These are phyloP conservation scores for Tulasnella sp. DNA, from an alignment of 768 basidiomycete species.

Conservation along the genomic window DNA sequence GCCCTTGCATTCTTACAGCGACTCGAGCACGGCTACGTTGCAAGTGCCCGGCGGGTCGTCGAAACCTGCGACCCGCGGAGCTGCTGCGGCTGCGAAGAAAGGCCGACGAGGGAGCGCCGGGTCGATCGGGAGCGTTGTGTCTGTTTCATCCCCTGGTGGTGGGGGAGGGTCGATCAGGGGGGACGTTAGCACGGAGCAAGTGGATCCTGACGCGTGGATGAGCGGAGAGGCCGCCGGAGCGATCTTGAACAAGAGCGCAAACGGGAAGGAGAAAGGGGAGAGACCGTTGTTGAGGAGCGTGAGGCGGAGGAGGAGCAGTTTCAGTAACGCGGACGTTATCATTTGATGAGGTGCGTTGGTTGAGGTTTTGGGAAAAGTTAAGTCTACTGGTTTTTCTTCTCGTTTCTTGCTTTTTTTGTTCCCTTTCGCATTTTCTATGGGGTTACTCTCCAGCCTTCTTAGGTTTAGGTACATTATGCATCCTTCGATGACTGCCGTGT, in stretches of 20 bases:
- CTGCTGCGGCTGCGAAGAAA: background rate
- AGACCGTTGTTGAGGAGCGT: constrained; percentile 65
- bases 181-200: constrained; percentile 2
- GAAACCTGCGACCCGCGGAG: background rate
- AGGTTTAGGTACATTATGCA: too few relatives aligned
- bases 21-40: background rate
- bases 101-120: constrained; percentile 5
- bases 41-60: background rate
- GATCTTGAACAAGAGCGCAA: constrained; percentile 50
- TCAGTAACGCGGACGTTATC: constrained; percentile 76
- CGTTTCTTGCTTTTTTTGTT: background rate
- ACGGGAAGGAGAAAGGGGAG: constrained; percentile 46
- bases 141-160: background rate
- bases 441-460: background rate
- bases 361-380: background rate
- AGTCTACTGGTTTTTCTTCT: background rate
- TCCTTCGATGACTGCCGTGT: too few relatives aligned
- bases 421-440: background rate
- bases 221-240: constrained; percentile 48
- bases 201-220: constrained; percentile 59
- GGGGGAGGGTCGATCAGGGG: background rate
- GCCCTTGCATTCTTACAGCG: constrained; percentile 1
- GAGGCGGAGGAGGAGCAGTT: constrained; percentile 71
- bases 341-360: constrained; percentile 36
- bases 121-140: constrained; percentile 2